These are phyloP conservation scores for Pythium folliculosum DNA, from an alignment of 352 stramenopile genomes.

Conservation along the genomic window DNA sequence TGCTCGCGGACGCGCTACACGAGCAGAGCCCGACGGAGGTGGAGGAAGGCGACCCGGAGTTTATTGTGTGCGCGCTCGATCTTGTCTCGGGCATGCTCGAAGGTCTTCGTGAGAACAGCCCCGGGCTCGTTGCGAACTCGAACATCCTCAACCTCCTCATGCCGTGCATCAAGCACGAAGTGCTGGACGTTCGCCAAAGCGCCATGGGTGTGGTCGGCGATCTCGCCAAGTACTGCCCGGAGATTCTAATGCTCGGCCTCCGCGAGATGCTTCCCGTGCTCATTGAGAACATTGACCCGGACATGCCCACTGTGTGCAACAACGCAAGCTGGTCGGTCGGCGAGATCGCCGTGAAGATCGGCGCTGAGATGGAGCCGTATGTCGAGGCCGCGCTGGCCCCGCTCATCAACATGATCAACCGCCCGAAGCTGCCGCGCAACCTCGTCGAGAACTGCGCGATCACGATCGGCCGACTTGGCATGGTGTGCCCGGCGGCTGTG, in stretches of 20 bases:
- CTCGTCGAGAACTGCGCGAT: constrained; percentile 91
- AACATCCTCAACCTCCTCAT: constrained; percentile 90
- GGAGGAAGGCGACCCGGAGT: constrained; percentile 88
- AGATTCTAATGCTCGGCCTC: constrained; percentile 74
- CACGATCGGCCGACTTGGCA: constrained; percentile 87
- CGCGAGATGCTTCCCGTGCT: constrained; percentile 78
- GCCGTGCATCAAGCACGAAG: constrained; percentile 84
- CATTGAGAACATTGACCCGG: constrained; percentile 88
- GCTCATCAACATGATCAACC: constrained; percentile 88
- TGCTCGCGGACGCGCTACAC: constrained; percentile 79
- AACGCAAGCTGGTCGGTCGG: constrained; percentile 92
- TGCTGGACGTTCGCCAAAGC: constrained; percentile 87
- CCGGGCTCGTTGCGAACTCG: constrained; percentile 71
- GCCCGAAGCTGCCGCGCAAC: constrained; percentile 84
- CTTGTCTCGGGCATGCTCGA: constrained; percentile 90
- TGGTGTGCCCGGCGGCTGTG: constrained; percentile 81
- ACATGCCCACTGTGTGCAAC: constrained; percentile 90
- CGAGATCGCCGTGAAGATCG: constrained; percentile 87
- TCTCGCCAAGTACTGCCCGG: constrained; percentile 80
- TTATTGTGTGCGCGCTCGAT: constrained; percentile 89
- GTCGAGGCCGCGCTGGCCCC: constrained; percentile 67
- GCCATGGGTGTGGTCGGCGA: constrained; percentile 90
- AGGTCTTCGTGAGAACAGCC: constrained; percentile 74
- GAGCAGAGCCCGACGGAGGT: constrained; percentile 77
- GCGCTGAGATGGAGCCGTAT: constrained; percentile 84